Evolutionary conservation across 805 yeast species (phyloP), one percentile per base, ranked within the genome.

Genomic region (Schwanniomyces polymorphus): DNA sequence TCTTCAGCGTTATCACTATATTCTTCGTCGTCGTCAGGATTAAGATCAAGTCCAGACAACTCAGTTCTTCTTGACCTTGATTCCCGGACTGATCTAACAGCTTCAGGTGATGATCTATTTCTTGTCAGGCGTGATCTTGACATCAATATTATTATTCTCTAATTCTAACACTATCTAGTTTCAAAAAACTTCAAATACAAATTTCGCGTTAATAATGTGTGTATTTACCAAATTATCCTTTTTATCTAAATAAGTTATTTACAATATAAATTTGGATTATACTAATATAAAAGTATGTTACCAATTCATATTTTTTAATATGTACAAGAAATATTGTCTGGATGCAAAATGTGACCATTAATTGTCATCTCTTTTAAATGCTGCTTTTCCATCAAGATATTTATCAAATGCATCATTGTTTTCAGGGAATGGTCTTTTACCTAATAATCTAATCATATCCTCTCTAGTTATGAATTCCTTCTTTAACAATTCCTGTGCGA

Each of bases 391-490:
- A 43, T 72, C 81, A 46, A 81, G 69, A 56, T 86, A 86, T 67
- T 87, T 86, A 67, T 88, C 90, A 67, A 91, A 90, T 4, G 96
- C 97, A 57, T 89, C 97, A 60, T 89, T 91, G 53, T 81, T 84
- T 63, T 91, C 97, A 18, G 88, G 86, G 77, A 86, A 94, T 10
- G 97, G 97, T 52, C 99, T 80, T 64, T 86, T 86, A 10, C 99
- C 99, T 41, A 94, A 70, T 44, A 94, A 64, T 44, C 88, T 77
- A 48, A 91, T 84, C 95, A 94, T 90, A 62, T 94, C 99, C 57
- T 89, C 95, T 65, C 99, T 82, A 4, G 97, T 89, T 25, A 94
- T 78, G 12, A 90, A 96, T 67, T 94, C 99, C 65, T 92, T 91
- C 46, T 77, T 69, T 59, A 92, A 78, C 52, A 94, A 75, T 58